Evolutionary conservation across 78 protist species (phyloP), one percentile per base, ranked within the genome.

Genomic region (Dictyostelium purpureum): DNA sequence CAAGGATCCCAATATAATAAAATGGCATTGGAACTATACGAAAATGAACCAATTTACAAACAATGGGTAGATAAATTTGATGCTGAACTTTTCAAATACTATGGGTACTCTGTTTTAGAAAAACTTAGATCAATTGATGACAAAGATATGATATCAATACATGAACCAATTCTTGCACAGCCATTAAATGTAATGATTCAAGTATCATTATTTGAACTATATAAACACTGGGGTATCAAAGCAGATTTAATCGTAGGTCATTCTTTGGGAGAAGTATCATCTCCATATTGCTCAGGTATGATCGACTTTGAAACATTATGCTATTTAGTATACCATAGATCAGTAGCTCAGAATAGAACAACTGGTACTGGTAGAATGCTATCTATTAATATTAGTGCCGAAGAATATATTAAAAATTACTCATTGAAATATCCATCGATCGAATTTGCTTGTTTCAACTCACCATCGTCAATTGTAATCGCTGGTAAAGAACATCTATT

Each of bases 351-450:
- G 24, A 11, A 0, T 11, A 47, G 40, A 38, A 52, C 77, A 1
- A 18, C 14, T n/a, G 77, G 77, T 0, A 81, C 16, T 45, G 89
- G 89, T 12, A 51, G 89, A 51, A 81, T 81, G 89, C 1, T 81
- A 51, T 67, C 89, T 19, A 31, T 78, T 28, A 28, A 24, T 28
- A 19, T 57, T 18, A 35, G 28, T 35, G 0, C 21, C 0, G 47
- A 65, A 11, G 43, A 35, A 31, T 65, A 65, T 2, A 33, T 35
- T 31, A 2, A n/a, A 35, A 35, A 35, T 18, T 65, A 35, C 6
- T 9, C 38, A 9, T 28, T 21, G 2, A 28, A 65, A 65, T 65
- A 35, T 65, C 14, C 38, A 16, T 3, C 10, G 2, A 11, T 42
- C 7, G 37, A 69, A 42, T n/a, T 69, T 69, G 71, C 71, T 4